Evolutionary conservation across 495 filamentous ascomycete genomes (phyloP), one percentile per base, ranked within the genome.

Genomic region (Aspergillus heteromorphus): DNA sequence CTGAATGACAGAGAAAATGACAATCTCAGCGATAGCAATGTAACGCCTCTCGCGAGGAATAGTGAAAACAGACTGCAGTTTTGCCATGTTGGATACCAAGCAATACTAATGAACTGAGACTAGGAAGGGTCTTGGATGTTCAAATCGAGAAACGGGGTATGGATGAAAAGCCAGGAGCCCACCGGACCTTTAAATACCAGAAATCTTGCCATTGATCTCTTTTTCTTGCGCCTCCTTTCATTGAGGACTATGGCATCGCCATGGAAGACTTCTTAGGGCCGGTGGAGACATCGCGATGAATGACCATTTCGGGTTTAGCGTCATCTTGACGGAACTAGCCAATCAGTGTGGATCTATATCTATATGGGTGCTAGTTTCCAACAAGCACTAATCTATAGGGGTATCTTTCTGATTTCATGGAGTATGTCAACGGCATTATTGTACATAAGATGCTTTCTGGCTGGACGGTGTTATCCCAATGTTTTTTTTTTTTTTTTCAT

Each of bases 231-330:
- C 38, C 27, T 54, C 55, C 42, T 23, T 19, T 16, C 13, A 43
- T 23, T 29, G 27, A 40, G 38, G 14, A 18, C 17, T 54, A 61
- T 58, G 57, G 41, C 21, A n/a, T 47, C 14, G 43, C 43, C 43
- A 47, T 47, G 43, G 43, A n/a, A n/a, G n/a, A 11, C 43, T 53
- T 51, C 23, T 55, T 27, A 53, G 42, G 31, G 6, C 8, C 18
- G 49, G 55, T 59, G 61, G 54, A 53, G 54, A 56, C 57, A 59
- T 69, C 68, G 68, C 53, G 66, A 55, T 53, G 58, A 63, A 27
- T 65, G 68, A 67, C 66, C 64, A 56, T 38, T 64, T 65, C 31
- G 13, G 66, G 68, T 55, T 65, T 71, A 67, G 66, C 56, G 66
- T 42, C 43, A 51, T 47, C 14, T 2, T 14, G 7, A 7, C 34